Evolutionary conservation across 306 rosid species (phyloP).

Genomic region (Cyclanthera cordifolia): DNA sequence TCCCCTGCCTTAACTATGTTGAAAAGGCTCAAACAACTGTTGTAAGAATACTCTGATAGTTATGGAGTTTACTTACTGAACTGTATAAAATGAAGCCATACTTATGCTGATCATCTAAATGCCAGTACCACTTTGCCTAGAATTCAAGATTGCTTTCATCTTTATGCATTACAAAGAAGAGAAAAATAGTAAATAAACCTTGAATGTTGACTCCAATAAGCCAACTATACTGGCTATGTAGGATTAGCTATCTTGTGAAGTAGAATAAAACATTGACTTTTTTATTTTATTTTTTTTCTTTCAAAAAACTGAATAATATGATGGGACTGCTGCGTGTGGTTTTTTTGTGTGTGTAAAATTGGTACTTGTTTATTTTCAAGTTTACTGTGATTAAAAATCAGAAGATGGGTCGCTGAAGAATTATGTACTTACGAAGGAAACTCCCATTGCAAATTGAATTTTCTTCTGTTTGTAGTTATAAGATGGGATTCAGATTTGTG

Average conservation of each 20-base stretch:
- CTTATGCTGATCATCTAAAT: not conserved
- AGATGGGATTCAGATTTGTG: too few relatives aligned
- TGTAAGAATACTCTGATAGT: constrained; percentile 10
- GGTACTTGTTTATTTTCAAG: not conserved
- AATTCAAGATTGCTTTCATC: not conserved
- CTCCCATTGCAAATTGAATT: not conserved
- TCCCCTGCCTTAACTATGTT: not conserved
- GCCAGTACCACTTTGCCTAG: not conserved
- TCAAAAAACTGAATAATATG: not conserved
- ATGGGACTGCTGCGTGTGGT: not conserved
- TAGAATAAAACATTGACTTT: constrained; percentile 1
- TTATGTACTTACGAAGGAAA: not conserved
- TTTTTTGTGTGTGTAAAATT: not conserved
- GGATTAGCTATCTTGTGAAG: not conserved
- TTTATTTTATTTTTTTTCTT: too few relatives aligned
- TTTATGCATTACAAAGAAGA: not conserved
- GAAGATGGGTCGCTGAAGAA: not conserved
- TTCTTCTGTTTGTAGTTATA: not conserved
- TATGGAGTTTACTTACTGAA: constrained; percentile 23
- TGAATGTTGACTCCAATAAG: not conserved
- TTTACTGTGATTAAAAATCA: not conserved
- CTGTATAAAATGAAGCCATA: constrained; percentile 18
- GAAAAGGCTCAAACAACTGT: constrained; percentile 6
- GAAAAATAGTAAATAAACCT: not conserved
- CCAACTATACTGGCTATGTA: not conserved